Evolutionary conservation across 2,329 filamentous ascomycete genomes (phyloP), one percentile per base, ranked within the genome.

Genomic region (Talaromyces sp.): DNA sequence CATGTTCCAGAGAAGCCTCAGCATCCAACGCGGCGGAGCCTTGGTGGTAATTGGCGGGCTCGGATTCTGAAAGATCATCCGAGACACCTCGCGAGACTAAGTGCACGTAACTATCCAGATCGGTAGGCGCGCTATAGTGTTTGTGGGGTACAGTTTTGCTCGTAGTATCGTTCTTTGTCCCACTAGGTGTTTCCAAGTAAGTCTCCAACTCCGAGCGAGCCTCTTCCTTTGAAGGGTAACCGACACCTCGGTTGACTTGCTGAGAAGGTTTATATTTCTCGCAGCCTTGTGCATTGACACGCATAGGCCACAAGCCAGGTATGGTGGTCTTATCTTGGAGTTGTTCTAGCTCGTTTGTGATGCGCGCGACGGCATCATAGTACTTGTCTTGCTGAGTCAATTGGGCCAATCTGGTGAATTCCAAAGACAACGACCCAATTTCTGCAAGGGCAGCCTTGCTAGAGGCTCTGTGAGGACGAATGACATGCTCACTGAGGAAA

Each of bases 341-440:
- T 47, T 87, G 82, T 56, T 91, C 83, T 22, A 97, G 80, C 7
- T 86, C 87, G 66, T 96, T 80, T 16, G 90, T 95, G 64, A 97
- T 89, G 54, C 91, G 86, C 44, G 90, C 89, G 55, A 96, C 81
- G 14, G 91, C 91, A 74, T 96, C 92, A 67, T 95, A 97, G 74
- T 95, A 97, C 69, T 87, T 91, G 61, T 87, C 74, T 54, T 93
- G 80, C 52, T 85, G 84, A 0, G 92, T 96, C 57, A 97, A 77
- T 71, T 97, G 92, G 8, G 91, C 89, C 40, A 97, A 80, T 14
- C 91, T 84, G 1, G 91, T 96, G 70, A 97, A 96, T 70, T 97
- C 92, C 78, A 97, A 81, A 8, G 87, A 87, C 57, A 97, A 77
- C 10, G 89, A 90, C 2, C 88, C 92, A 29, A 94, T 71, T 71